Percentiles rank a stretch among this genome's conserved stretches.
Evolutionary conservation across 352 stramenopile species (phyloP).

Genomic region (Phytophthora cactorum): DNA sequence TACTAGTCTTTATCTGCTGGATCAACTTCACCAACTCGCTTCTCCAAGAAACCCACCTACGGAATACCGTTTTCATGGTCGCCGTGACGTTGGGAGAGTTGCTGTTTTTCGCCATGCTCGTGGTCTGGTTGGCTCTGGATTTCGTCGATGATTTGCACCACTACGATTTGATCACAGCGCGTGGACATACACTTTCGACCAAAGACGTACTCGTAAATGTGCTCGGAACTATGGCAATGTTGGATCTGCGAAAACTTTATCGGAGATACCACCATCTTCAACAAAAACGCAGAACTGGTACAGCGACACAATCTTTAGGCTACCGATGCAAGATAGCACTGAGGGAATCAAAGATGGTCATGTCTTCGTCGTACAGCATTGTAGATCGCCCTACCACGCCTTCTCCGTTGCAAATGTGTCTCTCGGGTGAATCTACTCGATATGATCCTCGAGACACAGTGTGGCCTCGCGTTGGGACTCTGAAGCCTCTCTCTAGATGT

Average conservation of each 20-base stretch:
- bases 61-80: background rate
- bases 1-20: background rate
- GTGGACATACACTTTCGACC: background rate
- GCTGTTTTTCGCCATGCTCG: background rate
- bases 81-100: background rate
- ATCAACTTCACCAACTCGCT: background rate
- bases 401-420: background rate
- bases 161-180: background rate
- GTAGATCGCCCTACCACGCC: no score
- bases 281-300: background rate
- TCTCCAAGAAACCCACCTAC: background rate
- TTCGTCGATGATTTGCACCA: background rate
- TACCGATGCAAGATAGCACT: background rate
- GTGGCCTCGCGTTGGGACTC: background rate
- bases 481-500: background rate
- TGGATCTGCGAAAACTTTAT: background rate
- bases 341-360: background rate
- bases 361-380: no score
- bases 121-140: background rate
- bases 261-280: background rate
- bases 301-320: background rate
- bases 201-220: slow-evolving; percentile 4
- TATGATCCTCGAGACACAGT: background rate
- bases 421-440: background rate
- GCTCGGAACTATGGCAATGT: background rate